Evolutionary conservation across 805 yeast species (phyloP).

Genomic region (Saccharomycopsis javanensis): DNA sequence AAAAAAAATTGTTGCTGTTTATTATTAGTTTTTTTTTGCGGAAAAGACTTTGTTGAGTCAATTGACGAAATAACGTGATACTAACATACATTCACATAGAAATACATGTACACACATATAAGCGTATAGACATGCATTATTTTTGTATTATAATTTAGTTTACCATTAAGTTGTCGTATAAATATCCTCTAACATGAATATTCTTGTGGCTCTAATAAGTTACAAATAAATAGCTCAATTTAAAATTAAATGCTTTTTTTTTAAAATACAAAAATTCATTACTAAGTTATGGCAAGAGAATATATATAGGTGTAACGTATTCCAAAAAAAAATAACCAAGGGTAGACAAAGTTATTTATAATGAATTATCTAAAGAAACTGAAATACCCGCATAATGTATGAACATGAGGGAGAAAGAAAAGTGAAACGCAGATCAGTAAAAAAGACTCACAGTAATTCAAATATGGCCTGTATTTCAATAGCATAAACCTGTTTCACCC

Average conservation of each 20-base stretch:
- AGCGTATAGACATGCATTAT: too few species aligned
- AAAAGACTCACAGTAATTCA: neutral
- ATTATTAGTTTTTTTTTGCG: neutral
- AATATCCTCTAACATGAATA: too few species aligned
- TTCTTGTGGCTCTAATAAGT: too few species aligned
- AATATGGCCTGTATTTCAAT: neutral
- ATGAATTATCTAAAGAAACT: neutral
- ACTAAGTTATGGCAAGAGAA: neutral
- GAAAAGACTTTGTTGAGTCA: neutral
- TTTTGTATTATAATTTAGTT: too few species aligned
- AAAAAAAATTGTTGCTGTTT: neutral
- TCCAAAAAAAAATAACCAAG: neutral
- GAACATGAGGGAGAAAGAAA: neutral
- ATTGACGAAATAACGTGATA: neutral
- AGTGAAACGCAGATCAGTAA: neutral
- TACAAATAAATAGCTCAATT: neutral
- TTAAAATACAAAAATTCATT: slow-evolving; percentile 2
- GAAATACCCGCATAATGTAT: neutral
- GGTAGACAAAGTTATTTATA: neutral
- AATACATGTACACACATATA: too few species aligned
- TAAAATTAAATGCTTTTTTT: neutral
- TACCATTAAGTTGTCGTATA: too few species aligned
- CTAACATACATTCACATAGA: too few species aligned
- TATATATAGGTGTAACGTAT: neutral
- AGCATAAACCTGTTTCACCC: neutral